Percentiles rank a stretch among this genome's conserved stretches.
These are phyloP conservation scores for Parachaetomium inaequale DNA, from an alignment of 495 filamentous ascomycete species.

Conservation along the genomic window DNA sequence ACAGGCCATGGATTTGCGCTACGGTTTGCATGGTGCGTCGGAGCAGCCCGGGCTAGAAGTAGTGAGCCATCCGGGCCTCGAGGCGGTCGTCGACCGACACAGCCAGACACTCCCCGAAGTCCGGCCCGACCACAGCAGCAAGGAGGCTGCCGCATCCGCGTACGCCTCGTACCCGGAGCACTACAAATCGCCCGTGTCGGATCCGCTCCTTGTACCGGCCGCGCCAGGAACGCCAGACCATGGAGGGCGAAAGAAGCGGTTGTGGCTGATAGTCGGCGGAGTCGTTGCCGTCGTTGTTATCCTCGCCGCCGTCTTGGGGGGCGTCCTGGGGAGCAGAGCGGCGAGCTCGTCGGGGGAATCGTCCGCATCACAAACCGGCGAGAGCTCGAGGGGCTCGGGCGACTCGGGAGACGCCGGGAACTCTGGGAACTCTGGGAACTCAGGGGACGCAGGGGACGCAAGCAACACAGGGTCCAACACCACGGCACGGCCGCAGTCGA, in stretches of 20 bases:
- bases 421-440: neutral
- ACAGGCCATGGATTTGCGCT: neutral
- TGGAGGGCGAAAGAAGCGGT: neutral
- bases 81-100: neutral
- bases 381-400: no score
- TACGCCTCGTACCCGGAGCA: neutral
- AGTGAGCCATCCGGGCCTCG: neutral
- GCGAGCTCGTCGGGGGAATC: neutral
- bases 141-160: neutral
- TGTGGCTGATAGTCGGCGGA: constrained; percentile 6
- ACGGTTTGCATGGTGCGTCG: neutral
- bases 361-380: neutral
- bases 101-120: constrained; percentile 4
- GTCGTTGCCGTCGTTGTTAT: constrained; percentile 6
- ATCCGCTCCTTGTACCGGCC: neutral
- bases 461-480: neutral
- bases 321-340: constrained; percentile 17
- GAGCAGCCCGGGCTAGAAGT: constrained; percentile 16
- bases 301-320: constrained; percentile 15
- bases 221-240: neutral
- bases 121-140: neutral
- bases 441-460: neutral
- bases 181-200: neutral
- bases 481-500: neutral
- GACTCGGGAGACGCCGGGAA: neutral